A percentile compares a stretch with the other conserved stretches of the same genome.
phyloP scores from a whole-genome alignment of 257 asterid genomes.

The Solanum sitiens region DNA sequence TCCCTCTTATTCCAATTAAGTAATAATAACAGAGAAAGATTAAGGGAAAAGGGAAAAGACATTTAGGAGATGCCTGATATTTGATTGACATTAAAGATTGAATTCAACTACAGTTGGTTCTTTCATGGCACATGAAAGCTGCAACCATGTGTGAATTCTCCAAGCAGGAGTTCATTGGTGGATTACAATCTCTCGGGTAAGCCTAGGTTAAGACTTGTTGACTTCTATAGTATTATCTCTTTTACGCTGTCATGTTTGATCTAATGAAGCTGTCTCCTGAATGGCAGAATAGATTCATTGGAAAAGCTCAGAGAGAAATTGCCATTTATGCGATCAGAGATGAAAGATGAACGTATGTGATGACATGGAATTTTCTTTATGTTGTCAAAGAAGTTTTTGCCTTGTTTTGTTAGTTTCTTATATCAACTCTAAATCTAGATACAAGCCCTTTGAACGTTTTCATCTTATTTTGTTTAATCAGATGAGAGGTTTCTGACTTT shows the following conservation, averaged over 20 bases:
- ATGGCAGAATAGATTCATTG: conserved; percentile 80
- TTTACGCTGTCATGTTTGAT: background rate
- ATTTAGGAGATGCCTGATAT: background rate
- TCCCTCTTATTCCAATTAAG: background rate
- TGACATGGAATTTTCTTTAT: conserved; percentile 6
- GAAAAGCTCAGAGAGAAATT: conserved; percentile 90
- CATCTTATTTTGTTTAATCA: background rate
- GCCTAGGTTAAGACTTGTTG: conserved; percentile 7
- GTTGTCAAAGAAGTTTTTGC: conserved; percentile 2
- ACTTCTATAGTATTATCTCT: background rate
- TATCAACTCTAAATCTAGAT: background rate
- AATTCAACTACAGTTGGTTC: conserved; percentile 31
- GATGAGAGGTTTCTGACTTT: background rate
- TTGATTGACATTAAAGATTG: background rate
- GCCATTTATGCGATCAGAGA: conserved; percentile 85
- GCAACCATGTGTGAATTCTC: conserved; percentile 98
- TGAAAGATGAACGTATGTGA: conserved; percentile 94
- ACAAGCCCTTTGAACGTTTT: background rate
- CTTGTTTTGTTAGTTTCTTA: background rate
- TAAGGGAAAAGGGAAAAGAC: background rate
- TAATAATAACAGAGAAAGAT: background rate
- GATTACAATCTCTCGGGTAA: conserved; percentile 91
- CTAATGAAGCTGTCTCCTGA: conserved; percentile 2
- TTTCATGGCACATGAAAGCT: conserved; percentile 89
- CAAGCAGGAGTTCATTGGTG: conserved; percentile 80